Conservation (phyloP, 2,329 filamentous ascomycete species). For the Chrysoporthe deuterocubensis region DNA sequence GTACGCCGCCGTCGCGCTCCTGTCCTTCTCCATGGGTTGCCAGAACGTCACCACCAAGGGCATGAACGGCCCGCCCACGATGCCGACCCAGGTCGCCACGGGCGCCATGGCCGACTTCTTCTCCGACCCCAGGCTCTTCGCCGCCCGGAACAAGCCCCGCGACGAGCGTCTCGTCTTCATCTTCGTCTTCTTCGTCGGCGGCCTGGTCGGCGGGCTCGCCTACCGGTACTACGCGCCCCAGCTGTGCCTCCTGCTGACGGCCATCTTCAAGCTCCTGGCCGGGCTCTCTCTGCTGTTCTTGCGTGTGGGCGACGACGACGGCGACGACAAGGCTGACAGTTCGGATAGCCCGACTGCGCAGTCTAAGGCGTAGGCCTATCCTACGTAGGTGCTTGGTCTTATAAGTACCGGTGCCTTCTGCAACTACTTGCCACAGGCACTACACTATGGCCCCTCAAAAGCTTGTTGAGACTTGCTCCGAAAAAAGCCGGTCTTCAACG, state of each 20-base stretch:
- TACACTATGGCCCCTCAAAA: too few species aligned
- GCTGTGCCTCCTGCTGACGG: constrained; percentile 16
- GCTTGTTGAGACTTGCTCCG: background rate
- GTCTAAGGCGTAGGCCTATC: background rate
- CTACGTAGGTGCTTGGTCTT: background rate
- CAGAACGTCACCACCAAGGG: constrained; percentile 22
- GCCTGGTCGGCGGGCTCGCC: constrained; percentile 9
- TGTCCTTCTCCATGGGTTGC: constrained; percentile 21
- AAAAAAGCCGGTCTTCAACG: too few species aligned
- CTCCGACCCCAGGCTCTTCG: constrained; percentile 14
- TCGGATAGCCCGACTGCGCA: background rate
- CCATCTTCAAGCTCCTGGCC: constrained; percentile 16
- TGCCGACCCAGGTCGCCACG: constrained; percentile 20
- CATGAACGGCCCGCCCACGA: constrained; percentile 20
- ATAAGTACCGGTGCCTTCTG: background rate
- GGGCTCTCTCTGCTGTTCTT: constrained; percentile 4
- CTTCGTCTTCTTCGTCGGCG: constrained; percentile 8
- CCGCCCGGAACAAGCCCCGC: constrained; percentile 5
- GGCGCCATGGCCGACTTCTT: constrained; percentile 20
- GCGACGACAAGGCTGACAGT: background rate
- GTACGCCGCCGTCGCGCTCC: constrained; percentile 17
- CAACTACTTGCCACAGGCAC: too few species aligned
- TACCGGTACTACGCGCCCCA: constrained; percentile 15
- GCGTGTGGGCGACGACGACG: background rate
- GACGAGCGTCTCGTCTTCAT: constrained; percentile 17